Evolutionary conservation across 2,329 filamentous ascomycete species (phyloP), one percentile per base, ranked within the genome.

Genomic region (Colletotrichum navitas): DNA sequence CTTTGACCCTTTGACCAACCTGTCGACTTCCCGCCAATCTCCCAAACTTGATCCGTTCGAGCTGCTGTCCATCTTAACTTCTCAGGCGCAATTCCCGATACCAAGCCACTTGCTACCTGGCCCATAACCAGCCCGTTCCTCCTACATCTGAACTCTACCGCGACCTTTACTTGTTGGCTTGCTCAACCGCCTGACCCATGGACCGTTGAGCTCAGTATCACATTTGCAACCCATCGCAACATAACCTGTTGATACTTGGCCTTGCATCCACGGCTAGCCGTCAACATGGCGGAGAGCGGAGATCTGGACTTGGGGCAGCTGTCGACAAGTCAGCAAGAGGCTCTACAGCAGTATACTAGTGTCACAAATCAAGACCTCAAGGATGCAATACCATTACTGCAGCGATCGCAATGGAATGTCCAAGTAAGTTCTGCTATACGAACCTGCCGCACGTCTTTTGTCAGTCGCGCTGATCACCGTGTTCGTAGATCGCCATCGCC

Each of bases 341-440:
- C 94, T 58, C 89, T 99, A 34, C 91, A 97, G 77, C 95, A 97
- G 78, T 97, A 94, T 81, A 94, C 91, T 21, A 89, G 93, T 63
- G 92, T 99, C 62, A 98, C 96, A 34, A 91, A 95, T 76, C 94
- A 98, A 81, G 91, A 94, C 29, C 81, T 90, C 55, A 87, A 90
- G 54, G 90, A 93, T 69, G 94, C 96, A 2, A 86, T 97, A 60
- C 90, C 93, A 1, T 81, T 99, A 5, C 86, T 99, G 2, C 89
- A 92, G 75, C 87, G 94, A 73, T 97, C 94, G 68, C 92, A 98
- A 85, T 99, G 96, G 96, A 99, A 98, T 79, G 93, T 97, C 0
- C 93, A 95, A 85, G 93, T 94, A 81, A 47, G 82, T 14, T 21
- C 12, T 32, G 18, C 45, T 10, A 6, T 18, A 29, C 47, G 24